These are phyloP conservation scores for Lecanoromycetidae sp. DNA, from an alignment of 2,329 filamentous ascomycete genomes.

Conservation along the genomic window DNA sequence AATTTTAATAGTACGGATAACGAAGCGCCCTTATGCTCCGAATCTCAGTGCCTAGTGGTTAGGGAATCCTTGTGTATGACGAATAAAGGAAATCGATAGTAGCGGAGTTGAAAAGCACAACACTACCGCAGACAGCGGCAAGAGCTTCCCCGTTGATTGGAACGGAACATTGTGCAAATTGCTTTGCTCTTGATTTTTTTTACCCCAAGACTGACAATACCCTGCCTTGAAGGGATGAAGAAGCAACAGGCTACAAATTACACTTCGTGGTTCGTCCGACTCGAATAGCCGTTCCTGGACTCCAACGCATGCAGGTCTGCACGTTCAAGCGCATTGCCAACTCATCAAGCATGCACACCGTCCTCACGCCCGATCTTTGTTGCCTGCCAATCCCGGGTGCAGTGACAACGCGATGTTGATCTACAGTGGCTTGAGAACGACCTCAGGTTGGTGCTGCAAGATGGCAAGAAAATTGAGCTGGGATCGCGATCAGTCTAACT, in stretches of 20 bases:
- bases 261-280: conserved; percentile 21
- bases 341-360: conserved; percentile 59
- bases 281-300: conserved; percentile 26
- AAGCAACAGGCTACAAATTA: conserved; percentile 10
- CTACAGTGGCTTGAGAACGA: conserved; percentile 4
- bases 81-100: neutral
- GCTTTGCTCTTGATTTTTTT: neutral
- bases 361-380: conserved; percentile 18
- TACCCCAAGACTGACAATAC: neutral
- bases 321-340: conserved; percentile 57
- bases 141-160: neutral
- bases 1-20: neutral
- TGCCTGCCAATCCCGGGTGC: conserved; percentile 15
- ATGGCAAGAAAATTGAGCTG: neutral
- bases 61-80: neutral
- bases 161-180: neutral
- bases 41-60: neutral
- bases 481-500: neutral
- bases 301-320: conserved; percentile 33
- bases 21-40: conserved; percentile 8
- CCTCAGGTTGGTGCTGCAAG: neutral
- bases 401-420: neutral
- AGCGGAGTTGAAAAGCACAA: neutral
- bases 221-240: conserved; percentile 2
- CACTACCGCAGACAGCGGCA: neutral